phyloP scores from a whole-genome alignment of 1,139 yeast genomes.

The Saccharomycopsis crataegensis region DNA sequence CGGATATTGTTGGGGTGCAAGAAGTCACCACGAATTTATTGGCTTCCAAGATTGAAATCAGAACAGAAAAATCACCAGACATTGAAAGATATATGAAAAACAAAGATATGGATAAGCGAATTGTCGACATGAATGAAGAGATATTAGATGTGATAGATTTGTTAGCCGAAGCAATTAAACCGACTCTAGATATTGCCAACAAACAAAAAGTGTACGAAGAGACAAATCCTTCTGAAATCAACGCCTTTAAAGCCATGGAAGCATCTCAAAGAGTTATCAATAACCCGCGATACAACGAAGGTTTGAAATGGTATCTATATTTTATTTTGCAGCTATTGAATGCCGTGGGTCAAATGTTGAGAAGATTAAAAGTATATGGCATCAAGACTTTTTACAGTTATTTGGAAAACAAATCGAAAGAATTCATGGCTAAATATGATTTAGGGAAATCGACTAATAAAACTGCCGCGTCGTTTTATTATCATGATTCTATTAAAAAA shows the following conservation, averaged over 20 bases:
- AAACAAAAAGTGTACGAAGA: conserved; percentile 54
- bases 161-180: conserved; percentile 53
- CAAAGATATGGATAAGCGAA: conserved; percentile 55
- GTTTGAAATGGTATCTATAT: conserved; percentile 63
- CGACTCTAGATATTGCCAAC: conserved; percentile 58
- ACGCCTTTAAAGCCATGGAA: conserved; percentile 67
- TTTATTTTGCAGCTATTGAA: conserved; percentile 56
- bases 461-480: conserved; percentile 52
- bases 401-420: conserved; percentile 49
- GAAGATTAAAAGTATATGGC: conserved; percentile 75
- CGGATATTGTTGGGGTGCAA: conserved; percentile 84
- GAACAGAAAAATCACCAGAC: conserved; percentile 82
- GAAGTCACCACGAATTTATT: conserved; percentile 64
- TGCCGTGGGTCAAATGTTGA: conserved; percentile 66
- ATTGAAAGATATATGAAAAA: conserved; percentile 70
- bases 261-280: conserved; percentile 50
- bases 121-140: conserved; percentile 46
- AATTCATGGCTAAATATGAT: conserved; percentile 50
- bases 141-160: conserved; percentile 44
- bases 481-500: conserved; percentile 39
- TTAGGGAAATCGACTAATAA: conserved; percentile 44
- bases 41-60: conserved; percentile 72
- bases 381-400: conserved; percentile 65
- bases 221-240: conserved; percentile 58
- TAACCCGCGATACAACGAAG: conserved; percentile 52